Conservation (phyloP, 1,284 basidiomycete species). For the Rhodotorula sp. region DNA sequence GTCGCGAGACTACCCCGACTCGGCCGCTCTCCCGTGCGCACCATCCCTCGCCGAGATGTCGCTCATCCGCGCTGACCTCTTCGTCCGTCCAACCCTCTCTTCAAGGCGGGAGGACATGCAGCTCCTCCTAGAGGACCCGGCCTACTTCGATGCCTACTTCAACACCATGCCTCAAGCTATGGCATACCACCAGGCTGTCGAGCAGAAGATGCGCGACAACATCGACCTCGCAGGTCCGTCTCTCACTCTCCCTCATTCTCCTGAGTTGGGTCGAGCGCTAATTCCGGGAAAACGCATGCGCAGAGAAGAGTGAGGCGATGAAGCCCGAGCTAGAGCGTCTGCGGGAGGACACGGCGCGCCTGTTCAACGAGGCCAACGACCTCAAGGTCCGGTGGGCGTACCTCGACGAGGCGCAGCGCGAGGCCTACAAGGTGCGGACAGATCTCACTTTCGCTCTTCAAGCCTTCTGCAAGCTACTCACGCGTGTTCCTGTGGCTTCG, state of each 20-base stretch:
- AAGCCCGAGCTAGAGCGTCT: constrained; percentile 60
- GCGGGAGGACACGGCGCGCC: constrained; percentile 49
- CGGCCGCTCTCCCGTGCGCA: constrained; percentile 21
- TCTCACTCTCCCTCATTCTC: neutral
- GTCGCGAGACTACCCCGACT: constrained; percentile 24
- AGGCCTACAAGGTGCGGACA: constrained; percentile 74
- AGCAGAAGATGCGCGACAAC: constrained; percentile 76
- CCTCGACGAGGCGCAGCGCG: constrained; percentile 78
- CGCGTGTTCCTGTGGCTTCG: too few relatives aligned
- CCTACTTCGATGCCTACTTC: constrained; percentile 83
- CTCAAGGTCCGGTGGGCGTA: constrained; percentile 80
- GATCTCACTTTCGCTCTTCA: neutral
- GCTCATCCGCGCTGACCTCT: neutral
- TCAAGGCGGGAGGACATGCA: constrained; percentile 87
- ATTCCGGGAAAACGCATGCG: constrained; percentile 4
- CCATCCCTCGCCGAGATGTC: neutral
- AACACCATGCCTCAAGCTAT: constrained; percentile 74
- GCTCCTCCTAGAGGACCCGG: constrained; percentile 74
- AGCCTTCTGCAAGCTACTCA: neutral
- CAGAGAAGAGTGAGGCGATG: constrained; percentile 72
- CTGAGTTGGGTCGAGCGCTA: neutral
- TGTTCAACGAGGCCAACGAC: constrained; percentile 77
- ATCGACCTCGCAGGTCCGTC: constrained; percentile 80
- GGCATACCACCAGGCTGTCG: constrained; percentile 65
- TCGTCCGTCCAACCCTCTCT: neutral